Percentiles rank a stretch among this genome's conserved stretches.
Evolutionary conservation across 257 asterid species (phyloP).

Genomic region (Solanum tacnaense): DNA sequence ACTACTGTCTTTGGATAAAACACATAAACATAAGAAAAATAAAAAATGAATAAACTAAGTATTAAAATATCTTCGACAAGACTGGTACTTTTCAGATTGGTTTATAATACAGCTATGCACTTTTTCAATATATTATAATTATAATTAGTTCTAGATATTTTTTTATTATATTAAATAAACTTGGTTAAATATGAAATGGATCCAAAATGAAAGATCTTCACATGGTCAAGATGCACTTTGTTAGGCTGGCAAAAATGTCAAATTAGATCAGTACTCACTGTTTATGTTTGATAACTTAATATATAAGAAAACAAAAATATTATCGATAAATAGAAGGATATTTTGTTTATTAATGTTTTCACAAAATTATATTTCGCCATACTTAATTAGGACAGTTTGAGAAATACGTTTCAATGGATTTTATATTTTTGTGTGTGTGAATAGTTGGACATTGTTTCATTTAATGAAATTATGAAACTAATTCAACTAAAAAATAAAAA

Average conservation of each 20-base stretch:
- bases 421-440: background rate
- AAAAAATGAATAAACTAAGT: no score
- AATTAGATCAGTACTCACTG: background rate
- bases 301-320: background rate
- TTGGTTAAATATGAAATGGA: background rate
- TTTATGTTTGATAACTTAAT: background rate
- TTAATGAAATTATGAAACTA: background rate
- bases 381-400: background rate
- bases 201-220: background rate
- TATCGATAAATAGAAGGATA: background rate
- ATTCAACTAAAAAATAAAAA: background rate
- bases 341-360: background rate
- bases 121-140: background rate
- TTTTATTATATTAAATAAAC: background rate
- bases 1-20: background rate
- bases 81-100: background rate
- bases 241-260: background rate
- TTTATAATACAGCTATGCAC: background rate
- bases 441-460: background rate
- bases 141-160: background rate
- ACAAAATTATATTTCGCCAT: no score
- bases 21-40: background rate
- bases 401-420: background rate
- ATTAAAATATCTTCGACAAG: background rate
- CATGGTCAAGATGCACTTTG: background rate